These are phyloP conservation scores for Gloeophyllum trabeum DNA, from an alignment of 768 basidiomycete species.

Conservation along the genomic window DNA sequence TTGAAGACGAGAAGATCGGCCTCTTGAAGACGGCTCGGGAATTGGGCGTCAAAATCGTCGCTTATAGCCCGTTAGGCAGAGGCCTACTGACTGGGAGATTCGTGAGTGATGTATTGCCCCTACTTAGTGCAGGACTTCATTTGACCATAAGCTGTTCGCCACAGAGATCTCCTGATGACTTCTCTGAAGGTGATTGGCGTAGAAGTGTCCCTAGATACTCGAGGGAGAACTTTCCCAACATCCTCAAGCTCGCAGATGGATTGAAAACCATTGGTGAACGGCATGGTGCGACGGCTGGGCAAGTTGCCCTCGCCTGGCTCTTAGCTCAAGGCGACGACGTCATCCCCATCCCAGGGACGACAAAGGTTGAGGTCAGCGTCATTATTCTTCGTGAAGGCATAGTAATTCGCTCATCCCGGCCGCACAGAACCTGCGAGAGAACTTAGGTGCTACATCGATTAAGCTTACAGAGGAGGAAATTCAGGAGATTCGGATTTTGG, in stretches of 20 bases:
- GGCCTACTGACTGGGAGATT: conserved; percentile 38
- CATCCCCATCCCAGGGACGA: conserved; percentile 18
- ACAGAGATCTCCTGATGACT: conserved; percentile 23
- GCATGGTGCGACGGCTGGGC: conserved; percentile 17
- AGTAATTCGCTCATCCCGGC: not conserved
- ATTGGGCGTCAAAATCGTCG: conserved; percentile 35
- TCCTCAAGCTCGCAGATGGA: conserved; percentile 12
- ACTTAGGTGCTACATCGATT: conserved; percentile 15
- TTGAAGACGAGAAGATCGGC: conserved; percentile 30
- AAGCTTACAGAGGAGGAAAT: conserved; percentile 18
- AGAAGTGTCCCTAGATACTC: conserved; percentile 14
- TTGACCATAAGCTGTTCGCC: no score
- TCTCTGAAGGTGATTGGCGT: conserved; percentile 17
- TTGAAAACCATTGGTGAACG: conserved; percentile 11
- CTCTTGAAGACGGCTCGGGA: conserved; percentile 34
- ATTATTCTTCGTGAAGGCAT: not conserved
- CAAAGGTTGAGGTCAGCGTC: conserved; percentile 9
- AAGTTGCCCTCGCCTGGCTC: conserved; percentile 21
- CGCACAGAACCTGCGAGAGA: conserved; percentile 22
- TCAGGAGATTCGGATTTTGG: conserved; percentile 15
- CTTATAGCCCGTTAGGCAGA: conserved; percentile 41
- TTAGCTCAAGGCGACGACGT: conserved; percentile 18
- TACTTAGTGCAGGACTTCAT: no score
- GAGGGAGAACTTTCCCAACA: conserved; percentile 13
- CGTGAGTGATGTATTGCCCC: no score